Evolutionary conservation across 2,329 filamentous ascomycete genomes (phyloP), one percentile per base, ranked within the genome.

Genomic region (Trichophyton rubrum): DNA sequence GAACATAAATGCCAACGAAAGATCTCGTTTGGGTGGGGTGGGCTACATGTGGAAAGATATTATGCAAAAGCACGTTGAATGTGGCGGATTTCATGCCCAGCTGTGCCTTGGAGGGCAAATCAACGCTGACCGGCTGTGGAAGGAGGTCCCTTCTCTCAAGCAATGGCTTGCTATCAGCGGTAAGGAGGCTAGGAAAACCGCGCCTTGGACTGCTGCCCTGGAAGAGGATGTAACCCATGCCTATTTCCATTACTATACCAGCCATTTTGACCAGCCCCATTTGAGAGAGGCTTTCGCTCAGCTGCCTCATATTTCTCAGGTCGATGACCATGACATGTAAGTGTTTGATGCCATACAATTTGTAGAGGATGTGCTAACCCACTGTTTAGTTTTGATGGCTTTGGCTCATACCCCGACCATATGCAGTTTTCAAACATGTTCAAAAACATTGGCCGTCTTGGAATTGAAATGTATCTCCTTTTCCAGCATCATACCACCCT

Each of bases 41-140:
- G 89, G 91, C 0, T 89, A 93, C 70, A 95, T 99, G 92, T 99
- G 93, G 93, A 97, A 96, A 69, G 93, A 99, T 68, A 91, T 99
- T 30, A 80, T 99, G 70, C 90, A 96, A 74, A 96, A 96, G 79
- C 95, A 99, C 68, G 85, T 91, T 30, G 93, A 99, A 67, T 96
- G 91, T 67, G 90, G 91, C 60, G 93, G 93, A 0, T 99, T 97
- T 73, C 93, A 99, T 69, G 86, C 89, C 5, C 93, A 99, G 70
- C 79, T 99, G 6, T 93, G 92, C 13, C 77, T 96, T 3, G 93
- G 93, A 60, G 89, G 93, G 62, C 93, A 99, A 72, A 95, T 99
- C 59, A 97, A 95, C 70, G 93, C 90, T 1, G 93, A 99, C 73
- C 81, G 93, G 38, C 76, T 99, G 65, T 99, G 93, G 93, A 96